A percentile compares a stretch with the other conserved stretches of the same genome.
Evolutionary conservation across 176 grass and related monocot species (phyloP).

Genomic region (Eragrostis curvula): DNA sequence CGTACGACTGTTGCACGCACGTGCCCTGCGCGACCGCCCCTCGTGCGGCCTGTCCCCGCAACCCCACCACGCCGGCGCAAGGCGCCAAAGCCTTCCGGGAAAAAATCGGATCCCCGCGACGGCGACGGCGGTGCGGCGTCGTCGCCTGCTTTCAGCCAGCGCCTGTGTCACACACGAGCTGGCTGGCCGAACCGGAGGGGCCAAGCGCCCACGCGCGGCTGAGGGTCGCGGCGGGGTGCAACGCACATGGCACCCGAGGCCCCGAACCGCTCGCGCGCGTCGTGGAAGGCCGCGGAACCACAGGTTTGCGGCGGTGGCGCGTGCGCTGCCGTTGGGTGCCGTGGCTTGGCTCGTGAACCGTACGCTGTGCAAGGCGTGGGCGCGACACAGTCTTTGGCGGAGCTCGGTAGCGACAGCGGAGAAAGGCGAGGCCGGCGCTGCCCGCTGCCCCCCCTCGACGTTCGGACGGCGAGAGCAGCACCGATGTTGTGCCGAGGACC

Average conservation of each 20-base stretch:
- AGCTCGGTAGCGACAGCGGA: neutral
- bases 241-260: constrained; percentile 13
- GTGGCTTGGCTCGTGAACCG: neutral
- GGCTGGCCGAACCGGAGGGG: neutral
- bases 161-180: constrained; percentile 22
- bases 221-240: constrained; percentile 12
- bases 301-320: neutral
- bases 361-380: neutral
- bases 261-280: neutral
- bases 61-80: constrained; percentile 44
- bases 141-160: constrained; percentile 25
- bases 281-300: constrained; percentile 26
- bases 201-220: constrained; percentile 20
- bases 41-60: constrained; percentile 51
- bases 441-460: neutral
- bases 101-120: constrained; percentile 29
- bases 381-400: neutral
- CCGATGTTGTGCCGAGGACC: too few relatives aligned
- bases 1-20: constrained; percentile 1
- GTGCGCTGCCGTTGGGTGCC: neutral
- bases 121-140: constrained; percentile 25
- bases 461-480: neutral
- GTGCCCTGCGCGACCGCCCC: constrained; percentile 42
- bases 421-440: neutral
- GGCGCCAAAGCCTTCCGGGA: constrained; percentile 16